These are phyloP conservation scores for Claviceps pusilla DNA, from an alignment of 2,329 filamentous ascomycete species.

Conservation along the genomic window DNA sequence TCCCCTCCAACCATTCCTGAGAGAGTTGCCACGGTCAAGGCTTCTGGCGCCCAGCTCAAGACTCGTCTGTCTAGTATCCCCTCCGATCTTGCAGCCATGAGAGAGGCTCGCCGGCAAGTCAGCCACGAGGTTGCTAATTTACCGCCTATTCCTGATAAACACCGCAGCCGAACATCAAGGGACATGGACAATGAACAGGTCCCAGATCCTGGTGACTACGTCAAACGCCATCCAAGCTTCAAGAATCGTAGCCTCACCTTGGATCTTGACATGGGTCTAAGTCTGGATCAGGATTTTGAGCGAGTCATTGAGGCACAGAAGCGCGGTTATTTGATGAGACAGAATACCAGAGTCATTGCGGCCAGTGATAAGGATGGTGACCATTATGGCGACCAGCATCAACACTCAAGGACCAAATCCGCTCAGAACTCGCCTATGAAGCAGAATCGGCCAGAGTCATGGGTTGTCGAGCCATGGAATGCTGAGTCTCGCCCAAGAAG, in stretches of 20 bases:
- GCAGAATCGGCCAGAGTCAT: conserved; percentile 70
- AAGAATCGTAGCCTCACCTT: conserved; percentile 73
- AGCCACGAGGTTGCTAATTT: conserved; percentile 54
- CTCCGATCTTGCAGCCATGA: conserved; percentile 70
- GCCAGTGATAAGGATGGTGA: conserved; percentile 64
- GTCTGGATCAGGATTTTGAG: conserved; percentile 84
- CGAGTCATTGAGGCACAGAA: conserved; percentile 93
- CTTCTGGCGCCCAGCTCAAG: conserved; percentile 73
- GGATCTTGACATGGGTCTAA: conserved; percentile 69
- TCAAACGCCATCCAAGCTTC: conserved; percentile 55
- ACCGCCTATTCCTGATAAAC: conserved; percentile 46
- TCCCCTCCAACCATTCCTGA: conserved; percentile 62
- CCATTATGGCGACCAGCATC: conserved; percentile 42
- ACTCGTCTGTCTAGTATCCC: conserved; percentile 79
- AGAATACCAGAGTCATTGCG: conserved; percentile 92
- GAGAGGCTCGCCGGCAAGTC: conserved; percentile 69
- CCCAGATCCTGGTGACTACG: conserved; percentile 24
- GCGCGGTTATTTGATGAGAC: conserved; percentile 96
- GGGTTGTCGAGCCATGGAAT: conserved; percentile 97
- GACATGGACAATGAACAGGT: conserved; percentile 27
- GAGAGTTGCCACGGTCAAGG: conserved; percentile 74
- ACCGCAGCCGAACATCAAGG: conserved; percentile 39
- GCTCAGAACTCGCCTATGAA: conserved; percentile 57
- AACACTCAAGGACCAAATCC: conserved; percentile 41
- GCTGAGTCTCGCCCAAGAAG: conserved; percentile 55